phyloP scores from a whole-genome alignment of 805 yeast genomes.

The Saccharomycopsis selenospora region DNA sequence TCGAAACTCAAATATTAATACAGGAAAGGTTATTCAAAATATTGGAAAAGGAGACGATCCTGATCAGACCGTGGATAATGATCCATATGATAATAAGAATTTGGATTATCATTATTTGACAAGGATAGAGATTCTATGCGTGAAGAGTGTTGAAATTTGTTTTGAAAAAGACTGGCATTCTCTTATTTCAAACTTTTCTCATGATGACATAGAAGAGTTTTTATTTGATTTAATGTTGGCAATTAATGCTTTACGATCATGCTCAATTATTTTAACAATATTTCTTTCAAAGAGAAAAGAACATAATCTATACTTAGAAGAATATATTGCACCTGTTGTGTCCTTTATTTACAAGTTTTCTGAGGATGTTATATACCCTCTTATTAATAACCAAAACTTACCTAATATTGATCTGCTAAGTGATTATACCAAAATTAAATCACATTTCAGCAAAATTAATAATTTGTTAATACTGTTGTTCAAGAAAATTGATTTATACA shows the following conservation, averaged over 20 bases:
- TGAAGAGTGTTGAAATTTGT: slow-evolving; percentile 24
- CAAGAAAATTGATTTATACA: slow-evolving; percentile 10
- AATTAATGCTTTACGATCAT: slow-evolving; percentile 29
- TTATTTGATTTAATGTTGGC: slow-evolving; percentile 16
- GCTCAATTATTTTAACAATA: slow-evolving; percentile 34
- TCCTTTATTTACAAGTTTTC: slow-evolving; percentile 32
- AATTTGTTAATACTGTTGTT: slow-evolving; percentile 22
- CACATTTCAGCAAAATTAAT: slow-evolving; percentile 12
- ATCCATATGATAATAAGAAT: slow-evolving; percentile 6
- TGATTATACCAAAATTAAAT: neutral
- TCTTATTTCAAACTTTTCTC: slow-evolving; percentile 3
- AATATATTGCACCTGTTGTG: slow-evolving; percentile 35
- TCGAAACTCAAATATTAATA: too few relatives aligned
- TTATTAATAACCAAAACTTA: slow-evolving; percentile 13
- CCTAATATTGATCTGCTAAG: slow-evolving; percentile 12
- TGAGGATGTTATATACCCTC: slow-evolving; percentile 28
- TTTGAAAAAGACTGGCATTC: slow-evolving; percentile 4
- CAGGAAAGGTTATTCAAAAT: too few relatives aligned
- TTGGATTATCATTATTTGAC: slow-evolving; percentile 21
- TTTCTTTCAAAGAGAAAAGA: slow-evolving; percentile 37
- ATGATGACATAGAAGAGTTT: slow-evolving; percentile 1
- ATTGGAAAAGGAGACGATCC: too few relatives aligned
- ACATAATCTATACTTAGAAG: slow-evolving; percentile 40
- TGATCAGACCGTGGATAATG: slow-evolving; percentile 24
- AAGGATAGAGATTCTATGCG: slow-evolving; percentile 30